phyloP scores from a whole-genome alignment of 768 basidiomycete genomes.

The Lentinus tigrinus region DNA sequence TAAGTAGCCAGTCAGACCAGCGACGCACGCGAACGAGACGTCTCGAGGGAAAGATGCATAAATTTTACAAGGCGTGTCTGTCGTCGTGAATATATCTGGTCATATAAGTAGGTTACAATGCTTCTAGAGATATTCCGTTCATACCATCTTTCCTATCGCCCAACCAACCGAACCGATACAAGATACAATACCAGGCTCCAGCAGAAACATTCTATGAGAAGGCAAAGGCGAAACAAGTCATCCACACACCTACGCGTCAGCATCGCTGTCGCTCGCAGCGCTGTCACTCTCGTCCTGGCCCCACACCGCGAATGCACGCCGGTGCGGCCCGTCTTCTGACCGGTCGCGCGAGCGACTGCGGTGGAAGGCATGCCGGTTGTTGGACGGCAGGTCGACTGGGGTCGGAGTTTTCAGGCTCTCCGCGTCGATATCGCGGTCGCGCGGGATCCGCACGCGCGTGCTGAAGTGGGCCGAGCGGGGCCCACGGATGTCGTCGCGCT shows the following conservation, averaged over 20 bases:
- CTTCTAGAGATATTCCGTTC: not conserved
- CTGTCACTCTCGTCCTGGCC: slow-evolving; percentile 89
- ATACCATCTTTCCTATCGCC: too few species aligned
- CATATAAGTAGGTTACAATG: not conserved
- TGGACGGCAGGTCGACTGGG: slow-evolving; percentile 27
- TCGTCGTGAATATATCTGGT: not conserved
- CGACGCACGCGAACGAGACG: too few species aligned
- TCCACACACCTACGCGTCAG: slow-evolving; percentile 5
- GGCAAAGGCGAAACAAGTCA: not conserved
- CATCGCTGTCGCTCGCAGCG: slow-evolving; percentile 72
- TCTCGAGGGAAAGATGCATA: too few species aligned
- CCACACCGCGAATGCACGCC: slow-evolving; percentile 69
- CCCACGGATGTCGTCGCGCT: slow-evolving; percentile 52
- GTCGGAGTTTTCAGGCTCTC: slow-evolving; percentile 66
- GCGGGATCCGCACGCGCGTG: slow-evolving; percentile 48
- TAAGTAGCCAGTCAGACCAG: too few species aligned
- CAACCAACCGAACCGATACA: not conserved
- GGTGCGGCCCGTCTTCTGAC: slow-evolving; percentile 20
- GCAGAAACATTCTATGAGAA: too few species aligned
- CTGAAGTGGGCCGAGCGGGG: slow-evolving; percentile 30
- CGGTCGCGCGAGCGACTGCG: slow-evolving; percentile 25
- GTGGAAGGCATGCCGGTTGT: slow-evolving; percentile 23
- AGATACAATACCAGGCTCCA: too few species aligned
- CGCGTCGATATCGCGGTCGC: slow-evolving; percentile 53
- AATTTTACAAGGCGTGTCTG: too few species aligned